Conservation (phyloP, 257 asterid genomes). For the Fraxinus americana region DNA sequence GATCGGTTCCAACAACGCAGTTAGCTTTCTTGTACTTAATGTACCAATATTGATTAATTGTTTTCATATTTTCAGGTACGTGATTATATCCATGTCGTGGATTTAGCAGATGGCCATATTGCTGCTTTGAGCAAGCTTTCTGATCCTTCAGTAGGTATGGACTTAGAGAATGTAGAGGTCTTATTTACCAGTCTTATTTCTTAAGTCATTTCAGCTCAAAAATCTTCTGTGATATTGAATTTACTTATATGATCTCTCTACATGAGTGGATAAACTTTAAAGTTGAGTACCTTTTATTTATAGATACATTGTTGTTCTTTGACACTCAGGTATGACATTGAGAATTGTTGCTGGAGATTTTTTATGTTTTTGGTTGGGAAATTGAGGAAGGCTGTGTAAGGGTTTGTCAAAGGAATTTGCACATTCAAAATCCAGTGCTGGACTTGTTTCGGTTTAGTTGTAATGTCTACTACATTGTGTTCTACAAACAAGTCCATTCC, state of each 20-base stretch:
- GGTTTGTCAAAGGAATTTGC: not conserved
- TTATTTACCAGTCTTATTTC: not conserved
- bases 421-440: not conserved
- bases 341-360: not conserved
- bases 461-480: not conserved
- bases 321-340: not conserved
- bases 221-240: not conserved
- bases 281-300: not conserved
- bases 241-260: not conserved
- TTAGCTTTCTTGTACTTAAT: not conserved
- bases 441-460: not conserved
- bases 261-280: not conserved
- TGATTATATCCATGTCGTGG: slow-evolving; percentile 31
- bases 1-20: not conserved
- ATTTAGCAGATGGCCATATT: slow-evolving; percentile 35
- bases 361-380: not conserved
- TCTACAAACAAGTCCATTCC: not conserved
- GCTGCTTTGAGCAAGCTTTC: slow-evolving; percentile 29
- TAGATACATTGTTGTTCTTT: not conserved
- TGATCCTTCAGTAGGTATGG: slow-evolving; percentile 27
- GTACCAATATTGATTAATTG: not conserved
- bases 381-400: not conserved
- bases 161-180: not conserved
- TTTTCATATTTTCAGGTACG: slow-evolving; percentile 22
- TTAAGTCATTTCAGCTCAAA: not conserved